Evolutionary conservation across 257 asterid species (phyloP).

Genomic region (Solanum tarapatanum): DNA sequence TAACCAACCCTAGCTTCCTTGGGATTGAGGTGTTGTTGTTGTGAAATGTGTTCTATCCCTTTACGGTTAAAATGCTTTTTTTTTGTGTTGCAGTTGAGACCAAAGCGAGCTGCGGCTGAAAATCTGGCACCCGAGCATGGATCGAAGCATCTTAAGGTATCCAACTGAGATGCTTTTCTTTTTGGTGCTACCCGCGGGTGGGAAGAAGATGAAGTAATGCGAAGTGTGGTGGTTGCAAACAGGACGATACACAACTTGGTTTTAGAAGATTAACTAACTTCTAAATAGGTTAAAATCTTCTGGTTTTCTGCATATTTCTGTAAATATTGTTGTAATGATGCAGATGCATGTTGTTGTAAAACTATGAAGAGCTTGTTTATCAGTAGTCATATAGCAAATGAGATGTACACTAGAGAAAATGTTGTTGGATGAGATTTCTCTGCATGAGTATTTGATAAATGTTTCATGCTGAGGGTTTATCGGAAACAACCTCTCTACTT

Average conservation of each 20-base stretch:
- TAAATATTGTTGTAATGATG: not conserved
- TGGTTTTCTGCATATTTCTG: not conserved
- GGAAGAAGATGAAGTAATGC: not conserved
- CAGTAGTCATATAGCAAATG: not conserved
- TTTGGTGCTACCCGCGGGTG: not conserved
- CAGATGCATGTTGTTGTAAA: not conserved
- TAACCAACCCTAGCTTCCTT: not conserved
- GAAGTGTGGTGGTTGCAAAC: not conserved
- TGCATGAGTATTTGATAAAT: not conserved
- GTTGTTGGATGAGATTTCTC: not conserved
- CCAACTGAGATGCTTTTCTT: constrained; percentile 7
- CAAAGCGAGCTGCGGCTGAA: constrained; percentile 36
- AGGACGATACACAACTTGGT: not conserved
- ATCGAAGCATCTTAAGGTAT: constrained; percentile 21
- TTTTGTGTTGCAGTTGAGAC: constrained; percentile 16
- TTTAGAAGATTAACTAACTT: not conserved
- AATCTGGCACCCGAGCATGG: constrained; percentile 22
- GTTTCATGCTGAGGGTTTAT: fast-evolving
- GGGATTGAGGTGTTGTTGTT: not conserved
- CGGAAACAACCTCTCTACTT: not conserved
- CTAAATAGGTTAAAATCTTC: not conserved
- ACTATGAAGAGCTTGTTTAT: not conserved
- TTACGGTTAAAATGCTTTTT: not conserved
- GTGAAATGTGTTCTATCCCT: not conserved
- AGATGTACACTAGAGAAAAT: not conserved